Evolutionary conservation across 345 rosid genomes (phyloP), one percentile per base, ranked within the genome.

Genomic region (Schrenkiella parvula): DNA sequence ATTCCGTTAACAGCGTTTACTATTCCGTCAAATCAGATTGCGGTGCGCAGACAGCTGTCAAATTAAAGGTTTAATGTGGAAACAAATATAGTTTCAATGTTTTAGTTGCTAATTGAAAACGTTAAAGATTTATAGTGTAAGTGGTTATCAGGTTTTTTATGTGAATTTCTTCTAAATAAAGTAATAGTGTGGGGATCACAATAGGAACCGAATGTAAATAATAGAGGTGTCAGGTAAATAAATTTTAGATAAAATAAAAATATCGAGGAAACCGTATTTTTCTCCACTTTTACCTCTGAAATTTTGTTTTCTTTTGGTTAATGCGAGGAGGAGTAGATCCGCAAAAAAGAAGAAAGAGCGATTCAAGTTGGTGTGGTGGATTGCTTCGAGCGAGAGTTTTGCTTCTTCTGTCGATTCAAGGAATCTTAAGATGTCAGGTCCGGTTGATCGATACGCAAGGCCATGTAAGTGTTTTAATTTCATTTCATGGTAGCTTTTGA

Each of bases 381-480:
- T 72, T 78, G 76, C 35, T 68, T 29, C 34, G 34, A 74, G 47
- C 53, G 39, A 32, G 42, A 59, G 43, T 65, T 73, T 54, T 68
- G 59, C 42, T 68, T 44, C 35, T 31, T 48, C 51, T 32, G 14
- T 63, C 31, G 48, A 64, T 43, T 34, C 3, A 0, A 14, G 39
- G 52, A 70, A 55, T 68, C 50, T 82, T 61, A 32, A 75, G 74
- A 93, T 95, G 99, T 95, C 99, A 58, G 97, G 97, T 38, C 96
- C 93, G 1, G 88, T 91, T 48, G 99, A 95, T 87, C 95, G 95
- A 22, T 89, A 91, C 70, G 96, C 97, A 5, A 82, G 88, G 68
- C 98, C 98, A 76, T 90, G 98, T 93, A 80, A 90, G 98, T 88
- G 8, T 4, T 47, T 6, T 29, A 34, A 10, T 5, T 28, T 57